Evolutionary conservation across 495 filamentous ascomycete genomes (phyloP), one percentile per base, ranked within the genome.

Genomic region (Trichodelitschia bisporula): DNA sequence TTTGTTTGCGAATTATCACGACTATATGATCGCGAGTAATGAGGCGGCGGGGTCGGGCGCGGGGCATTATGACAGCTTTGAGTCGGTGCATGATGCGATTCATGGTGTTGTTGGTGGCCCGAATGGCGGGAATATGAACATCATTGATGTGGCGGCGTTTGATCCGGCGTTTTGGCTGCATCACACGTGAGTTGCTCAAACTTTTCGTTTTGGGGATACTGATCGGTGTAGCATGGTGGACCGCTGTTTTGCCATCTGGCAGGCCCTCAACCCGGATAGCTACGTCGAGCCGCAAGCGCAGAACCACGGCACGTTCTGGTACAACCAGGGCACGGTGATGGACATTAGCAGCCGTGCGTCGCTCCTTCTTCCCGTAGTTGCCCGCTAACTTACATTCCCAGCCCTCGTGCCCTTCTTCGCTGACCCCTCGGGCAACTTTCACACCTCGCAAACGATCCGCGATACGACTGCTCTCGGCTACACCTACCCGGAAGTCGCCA

Each of bases 141-240:
- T 58, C 36, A 55, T 72, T 16, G 59, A 61, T 0, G 74, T 65
- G 36, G 67, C 76, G 3, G 62, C 64, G 11, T 80, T 75, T 37
- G 76, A 80, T 40, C 74, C 76, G 0, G 53, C 75, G 23, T 83
- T 82, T 49, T 75, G 64, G 47, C 49, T 80, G 3, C 75, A 80
- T 34, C 58, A 61, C 36, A 32, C 40, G 50, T 55, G 39, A 38
- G 53, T 33, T 16, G 30, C 28, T 4, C 2, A 1, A 14, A 16
- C n/a, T 18, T 10, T 17, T 19, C 5, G 6, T 2, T 17, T 24
- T 26, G 35, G 26, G 27, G 25, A 16, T 26, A 25, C 37, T 44
- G 34, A 30, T 36, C 35, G 32, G 34, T 33, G 30, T 56, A 46
- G 55, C 23, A 71, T 65, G 36, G 56, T 78, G 12, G 77, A 83